Conservation (phyloP, 306 rosid genomes). For the Vicia villosa region DNA sequence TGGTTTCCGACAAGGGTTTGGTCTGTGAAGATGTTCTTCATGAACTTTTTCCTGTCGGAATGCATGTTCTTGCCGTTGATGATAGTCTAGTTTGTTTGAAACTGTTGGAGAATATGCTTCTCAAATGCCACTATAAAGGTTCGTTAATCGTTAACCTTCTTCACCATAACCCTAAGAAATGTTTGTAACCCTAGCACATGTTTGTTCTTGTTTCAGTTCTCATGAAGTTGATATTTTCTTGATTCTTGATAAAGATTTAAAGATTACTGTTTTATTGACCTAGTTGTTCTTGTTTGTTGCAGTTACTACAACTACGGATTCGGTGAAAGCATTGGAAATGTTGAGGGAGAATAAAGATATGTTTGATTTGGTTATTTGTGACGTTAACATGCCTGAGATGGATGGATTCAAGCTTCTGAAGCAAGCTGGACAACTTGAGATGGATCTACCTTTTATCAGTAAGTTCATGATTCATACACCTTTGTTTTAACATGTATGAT, state of each 20-base stretch:
- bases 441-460: conserved; percentile 93
- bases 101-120: conserved; percentile 66
- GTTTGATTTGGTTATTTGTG: conserved; percentile 83
- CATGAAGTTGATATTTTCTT: too few species aligned
- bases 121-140: conserved; percentile 83
- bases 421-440: conserved; percentile 69
- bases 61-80: conserved; percentile 90
- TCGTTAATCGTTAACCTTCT: background rate
- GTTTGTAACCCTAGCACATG: too few species aligned
- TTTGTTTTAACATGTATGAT: background rate
- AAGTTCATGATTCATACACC: conserved; percentile 35
- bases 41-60: conserved; percentile 74
- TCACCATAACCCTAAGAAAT: too few species aligned
- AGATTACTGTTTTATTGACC: too few species aligned
- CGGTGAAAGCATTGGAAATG: conserved; percentile 67
- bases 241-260: too few species aligned
- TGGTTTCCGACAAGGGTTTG: conserved; percentile 51
- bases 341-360: conserved; percentile 65
- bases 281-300: conserved; percentile 27
- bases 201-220: too few species aligned
- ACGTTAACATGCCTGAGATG: conserved; percentile 89
- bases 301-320: conserved; percentile 75
- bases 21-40: conserved; percentile 23
- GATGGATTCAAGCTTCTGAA: conserved; percentile 92
- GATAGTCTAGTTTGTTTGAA: conserved; percentile 74